phyloP scores from a whole-genome alignment of 2,329 filamentous ascomycete genomes.

The Taxawa tesnikishii region DNA sequence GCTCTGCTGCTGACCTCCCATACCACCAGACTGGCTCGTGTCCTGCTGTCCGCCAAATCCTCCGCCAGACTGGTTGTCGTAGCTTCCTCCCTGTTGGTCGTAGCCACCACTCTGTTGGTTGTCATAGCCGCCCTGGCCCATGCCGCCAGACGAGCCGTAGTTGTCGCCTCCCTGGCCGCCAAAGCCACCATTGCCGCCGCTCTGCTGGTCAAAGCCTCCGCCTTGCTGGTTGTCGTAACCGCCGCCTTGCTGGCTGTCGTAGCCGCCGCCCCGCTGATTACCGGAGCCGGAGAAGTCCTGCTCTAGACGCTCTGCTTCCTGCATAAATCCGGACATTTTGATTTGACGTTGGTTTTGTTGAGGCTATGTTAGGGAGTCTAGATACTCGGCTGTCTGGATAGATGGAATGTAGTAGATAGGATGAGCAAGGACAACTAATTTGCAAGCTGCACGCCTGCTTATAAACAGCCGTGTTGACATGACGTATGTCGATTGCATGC shows the following conservation, averaged over 20 bases:
- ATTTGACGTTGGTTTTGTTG: too few species aligned
- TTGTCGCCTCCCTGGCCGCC: background rate
- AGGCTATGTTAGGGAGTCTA: conserved; percentile 1
- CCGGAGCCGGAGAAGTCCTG: conserved; percentile 4
- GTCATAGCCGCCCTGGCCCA: too few species aligned
- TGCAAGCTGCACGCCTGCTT: background rate
- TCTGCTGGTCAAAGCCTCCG: background rate
- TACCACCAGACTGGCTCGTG: too few species aligned
- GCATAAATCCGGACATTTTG: conserved; percentile 5
- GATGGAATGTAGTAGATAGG: background rate
- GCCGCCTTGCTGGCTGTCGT: conserved; percentile 5
- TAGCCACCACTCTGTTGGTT: conserved; percentile 3
- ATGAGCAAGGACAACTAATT: background rate
- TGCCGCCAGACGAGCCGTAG: background rate
- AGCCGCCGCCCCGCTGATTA: too few species aligned
- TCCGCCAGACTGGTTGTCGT: too few species aligned
- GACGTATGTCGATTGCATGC: too few species aligned
- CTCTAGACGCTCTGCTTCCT: conserved; percentile 3
- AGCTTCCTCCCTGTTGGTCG: conserved; percentile 1
- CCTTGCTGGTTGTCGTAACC: conserved; percentile 2
- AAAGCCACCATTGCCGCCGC: too few species aligned
- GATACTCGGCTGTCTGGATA: background rate
- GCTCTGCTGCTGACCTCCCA: background rate
- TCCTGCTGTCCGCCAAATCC: background rate
- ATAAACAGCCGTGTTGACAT: background rate